These are phyloP conservation scores for Aspergillus japonicus DNA, from an alignment of 2,329 filamentous ascomycete species.

Conservation along the genomic window DNA sequence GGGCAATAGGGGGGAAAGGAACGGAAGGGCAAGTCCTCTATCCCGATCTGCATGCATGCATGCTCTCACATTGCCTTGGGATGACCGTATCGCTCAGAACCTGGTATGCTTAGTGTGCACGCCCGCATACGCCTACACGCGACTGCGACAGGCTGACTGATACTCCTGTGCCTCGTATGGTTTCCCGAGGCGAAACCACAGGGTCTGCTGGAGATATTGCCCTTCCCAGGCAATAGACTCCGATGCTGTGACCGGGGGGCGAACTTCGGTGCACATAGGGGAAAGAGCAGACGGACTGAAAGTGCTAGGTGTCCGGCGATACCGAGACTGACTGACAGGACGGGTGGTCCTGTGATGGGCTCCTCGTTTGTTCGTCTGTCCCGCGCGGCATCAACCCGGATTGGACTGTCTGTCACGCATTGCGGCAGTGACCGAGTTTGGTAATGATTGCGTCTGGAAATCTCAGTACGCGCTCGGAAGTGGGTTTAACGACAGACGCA, in stretches of 20 bases:
- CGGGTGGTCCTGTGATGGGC: slow-evolving; percentile 6
- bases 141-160: neutral
- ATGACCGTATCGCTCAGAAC: slow-evolving; percentile 11
- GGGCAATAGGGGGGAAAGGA: neutral
- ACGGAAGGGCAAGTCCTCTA: slow-evolving; percentile 8
- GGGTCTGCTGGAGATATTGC: slow-evolving; percentile 6
- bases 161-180: neutral
- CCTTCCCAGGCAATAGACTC: slow-evolving; percentile 10
- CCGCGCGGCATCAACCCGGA: slow-evolving; percentile 6
- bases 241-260: slow-evolving; percentile 11
- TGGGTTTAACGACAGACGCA: slow-evolving; percentile 7
- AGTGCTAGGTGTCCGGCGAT: slow-evolving; percentile 7
- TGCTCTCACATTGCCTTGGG: slow-evolving; percentile 13
- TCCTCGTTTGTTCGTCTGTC: slow-evolving; percentile 4
- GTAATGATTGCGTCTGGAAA: slow-evolving; percentile 8
- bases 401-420: slow-evolving; percentile 7
- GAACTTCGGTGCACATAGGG: slow-evolving; percentile 9
- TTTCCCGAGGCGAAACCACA: neutral
- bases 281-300: slow-evolving; percentile 6
- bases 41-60: slow-evolving; percentile 16
- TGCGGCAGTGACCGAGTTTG: slow-evolving; percentile 13
- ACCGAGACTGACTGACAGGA: slow-evolving; percentile 9
- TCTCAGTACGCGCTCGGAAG: slow-evolving; percentile 23
- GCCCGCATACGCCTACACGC: neutral
- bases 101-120: slow-evolving; percentile 4